Conservation (phyloP, 2,329 filamentous ascomycete species). For the Fusarium staphyleae region DNA sequence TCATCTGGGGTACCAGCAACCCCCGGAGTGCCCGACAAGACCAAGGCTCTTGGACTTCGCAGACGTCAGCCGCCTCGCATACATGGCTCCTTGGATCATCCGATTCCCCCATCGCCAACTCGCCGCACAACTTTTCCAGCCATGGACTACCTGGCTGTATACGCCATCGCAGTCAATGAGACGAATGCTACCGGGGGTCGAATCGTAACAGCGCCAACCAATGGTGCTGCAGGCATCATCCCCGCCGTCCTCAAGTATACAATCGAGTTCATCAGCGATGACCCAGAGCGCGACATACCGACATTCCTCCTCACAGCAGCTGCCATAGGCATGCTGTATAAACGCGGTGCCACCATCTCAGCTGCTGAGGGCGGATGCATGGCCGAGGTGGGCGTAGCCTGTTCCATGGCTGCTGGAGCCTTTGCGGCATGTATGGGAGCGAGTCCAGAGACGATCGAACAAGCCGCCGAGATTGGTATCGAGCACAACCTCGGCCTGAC, state of each 20-base stretch:
- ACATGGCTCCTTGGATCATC: constrained; percentile 55
- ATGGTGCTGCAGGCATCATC: constrained; percentile 60
- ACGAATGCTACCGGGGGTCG: constrained; percentile 60
- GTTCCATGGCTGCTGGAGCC: constrained; percentile 59
- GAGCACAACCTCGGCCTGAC: constrained; percentile 60
- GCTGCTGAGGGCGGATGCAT: constrained; percentile 61
- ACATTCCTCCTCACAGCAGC: constrained; percentile 58
- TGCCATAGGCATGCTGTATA: constrained; percentile 61
- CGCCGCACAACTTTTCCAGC: constrained; percentile 57
- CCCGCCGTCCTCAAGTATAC: constrained; percentile 59
- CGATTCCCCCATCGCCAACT: constrained; percentile 53
- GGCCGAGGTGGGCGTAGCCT: constrained; percentile 61
- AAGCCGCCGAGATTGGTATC: constrained; percentile 60
- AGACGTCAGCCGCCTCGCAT: constrained; percentile 49
- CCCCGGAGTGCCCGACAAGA: constrained; percentile 6
- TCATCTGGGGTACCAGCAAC: constrained; percentile 4
- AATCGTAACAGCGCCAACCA: constrained; percentile 60
- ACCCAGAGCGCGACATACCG: constrained; percentile 56
- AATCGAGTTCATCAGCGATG: constrained; percentile 58
- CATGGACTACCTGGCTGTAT: constrained; percentile 59
- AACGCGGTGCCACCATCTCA: constrained; percentile 59
- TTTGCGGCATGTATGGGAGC: constrained; percentile 61
- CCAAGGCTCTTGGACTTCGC: constrained; percentile 8
- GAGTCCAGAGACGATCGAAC: constrained; percentile 57
- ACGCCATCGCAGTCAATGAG: constrained; percentile 60